Base-by-base conservation (phyloP, 352 stramenopile species). In the Phytophthora foliorum region DNA sequence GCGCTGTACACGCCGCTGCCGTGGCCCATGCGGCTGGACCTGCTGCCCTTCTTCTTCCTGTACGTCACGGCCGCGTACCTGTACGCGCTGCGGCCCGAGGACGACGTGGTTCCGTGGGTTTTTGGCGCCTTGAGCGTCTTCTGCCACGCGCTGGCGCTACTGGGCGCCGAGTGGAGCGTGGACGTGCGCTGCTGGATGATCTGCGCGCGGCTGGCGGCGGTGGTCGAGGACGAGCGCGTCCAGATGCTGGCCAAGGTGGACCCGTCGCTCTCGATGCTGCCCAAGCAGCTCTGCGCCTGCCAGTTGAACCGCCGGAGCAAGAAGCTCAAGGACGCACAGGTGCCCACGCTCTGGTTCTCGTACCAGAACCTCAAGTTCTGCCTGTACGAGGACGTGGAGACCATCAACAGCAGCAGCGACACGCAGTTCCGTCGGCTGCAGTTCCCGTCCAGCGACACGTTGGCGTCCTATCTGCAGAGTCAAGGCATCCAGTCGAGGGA, bases 301-400 rank as follows among this genome's bases (percentile, higher is more conserved):
- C 62, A 81, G 9, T 31, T 79, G 25, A 54, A 65, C 19, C 36
- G 70, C 44, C 55, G 67, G 34, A 49, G 42, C 21, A n/a, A 64
- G 42, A 63, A 65, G 17, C 21, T 34, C 9, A 65, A 73, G 38
- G 63, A 54, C 13, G 27, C 51, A 41, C 41, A 69, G 3, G 56
- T 84, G 21, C 84, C 82, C 4, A 80, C 82, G 32, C 60, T 92
- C 41, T 91, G 75, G 78, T 94, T 94, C 41, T 83, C 75, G 22
- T 93, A 92, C 59, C 87, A 94, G 64, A 93, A 94, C 48, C 57
- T 93, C 17, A 84, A 78, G n/a, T 92, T 93, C 53, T 93, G 80
- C 63, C 48, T 92, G 17, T 84, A 88, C 39, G 83, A 88, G 5
- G 77, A 92, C 36, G 53, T 83, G 42, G 72, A 75, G 21, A 74